Evolutionary conservation across 169 alveolate genomes (phyloP), one percentile per base, ranked within the genome.

Genomic region (Blepharisma undulans): DNA sequence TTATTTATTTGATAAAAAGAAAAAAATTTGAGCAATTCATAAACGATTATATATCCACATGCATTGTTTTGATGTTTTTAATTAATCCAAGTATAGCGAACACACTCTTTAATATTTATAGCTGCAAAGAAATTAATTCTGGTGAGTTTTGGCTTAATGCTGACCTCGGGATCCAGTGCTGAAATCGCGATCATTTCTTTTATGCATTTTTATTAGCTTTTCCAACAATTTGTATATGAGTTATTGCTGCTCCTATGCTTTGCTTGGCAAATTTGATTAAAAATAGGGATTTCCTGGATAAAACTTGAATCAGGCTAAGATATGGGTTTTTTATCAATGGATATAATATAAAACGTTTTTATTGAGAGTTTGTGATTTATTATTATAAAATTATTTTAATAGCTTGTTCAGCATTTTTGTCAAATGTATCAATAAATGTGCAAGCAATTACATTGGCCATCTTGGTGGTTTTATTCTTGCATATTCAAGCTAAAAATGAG

Each of bases 321-420:
- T 90, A 25, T 84, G 95, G 95, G 18, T 92, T 90, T 34, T 34
- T 92, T 18, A 90, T 33, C 29, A 84, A 89, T 36, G 95, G 95
- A 19, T 92, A 92, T 77, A 29, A 85, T 32, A 84, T 61, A 59
- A 30, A 78, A 22, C 79, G 22, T 25, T 92, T 60, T 76, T 92
- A 90, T 60, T 92, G 95, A 94, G 95, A 92, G 90, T 79, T 82
- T 7, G 76, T 92, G 3, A 90, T 92, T 84, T 78, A 88, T 79
- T 89, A 88, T 33, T 88, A 93, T 59, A 89, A 92, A 71, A 33
- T 92, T 5, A 19, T 92, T 2, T 22, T 92, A 8, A 92, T 92
- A 12, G 84, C 91, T 33, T 22, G 88, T n/a, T 59, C 94, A 12
- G 92, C 77, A 3, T 74, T 22, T 48, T 16, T 76, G 36, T 61